phyloP scores from a whole-genome alignment of 352 stramenopile species.

The Phytophthora kernoviae region DNA sequence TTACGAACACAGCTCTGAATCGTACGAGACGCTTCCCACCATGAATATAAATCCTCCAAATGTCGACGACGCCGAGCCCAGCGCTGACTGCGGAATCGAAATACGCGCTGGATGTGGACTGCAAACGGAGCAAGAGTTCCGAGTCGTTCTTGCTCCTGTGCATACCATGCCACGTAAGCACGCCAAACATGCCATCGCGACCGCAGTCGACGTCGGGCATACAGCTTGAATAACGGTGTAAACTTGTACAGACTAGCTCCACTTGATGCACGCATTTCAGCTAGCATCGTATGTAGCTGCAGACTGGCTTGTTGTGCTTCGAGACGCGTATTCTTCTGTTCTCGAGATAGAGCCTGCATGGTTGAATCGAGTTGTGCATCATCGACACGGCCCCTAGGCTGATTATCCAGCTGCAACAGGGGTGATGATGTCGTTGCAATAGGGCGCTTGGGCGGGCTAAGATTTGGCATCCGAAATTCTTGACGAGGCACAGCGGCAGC shows the following conservation, averaged over 20 bases:
- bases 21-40: conserved; percentile 41
- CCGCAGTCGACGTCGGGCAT: conserved; percentile 43
- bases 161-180: conserved; percentile 51
- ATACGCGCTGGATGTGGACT: conserved; percentile 64
- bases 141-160: conserved; percentile 41
- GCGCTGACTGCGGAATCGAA: conserved; percentile 47
- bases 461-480: conserved; percentile 21
- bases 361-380: conserved; percentile 16
- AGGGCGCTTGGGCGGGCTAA: conserved; percentile 16
- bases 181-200: conserved; percentile 45
- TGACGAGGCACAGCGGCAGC: conserved; percentile 3
- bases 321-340: conserved; percentile 31
- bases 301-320: conserved; percentile 31
- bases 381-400: conserved; percentile 27
- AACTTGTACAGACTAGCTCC: conserved; percentile 58
- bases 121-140: conserved; percentile 47
- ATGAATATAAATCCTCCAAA: conserved; percentile 32
- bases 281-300: conserved; percentile 46
- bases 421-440: conserved; percentile 6
- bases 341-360: conserved; percentile 28
- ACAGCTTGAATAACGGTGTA: conserved; percentile 65
- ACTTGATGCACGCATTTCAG: conserved; percentile 40
- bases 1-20: conserved; percentile 41
- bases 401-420: conserved; percentile 18
- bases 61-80: conserved; percentile 38